Percentiles rank a stretch among this genome's conserved stretches.
phyloP scores from a whole-genome alignment of 2,329 filamentous ascomycete genomes.

The Madurella fahalii region DNA sequence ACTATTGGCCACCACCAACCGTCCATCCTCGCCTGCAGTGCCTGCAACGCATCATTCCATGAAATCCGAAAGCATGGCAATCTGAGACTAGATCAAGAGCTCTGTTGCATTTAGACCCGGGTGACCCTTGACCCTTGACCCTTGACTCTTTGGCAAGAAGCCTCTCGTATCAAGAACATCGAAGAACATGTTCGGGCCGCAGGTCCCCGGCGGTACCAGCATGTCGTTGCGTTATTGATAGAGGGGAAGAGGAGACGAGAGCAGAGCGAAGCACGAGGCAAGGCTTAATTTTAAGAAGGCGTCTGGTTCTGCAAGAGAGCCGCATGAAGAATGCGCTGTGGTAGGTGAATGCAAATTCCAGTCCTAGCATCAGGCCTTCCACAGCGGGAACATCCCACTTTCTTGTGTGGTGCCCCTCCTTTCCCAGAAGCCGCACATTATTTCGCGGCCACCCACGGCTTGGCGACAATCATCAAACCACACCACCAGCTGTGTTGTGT shows the following conservation, averaged over 20 bases:
- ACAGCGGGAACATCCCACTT: conserved; percentile 7
- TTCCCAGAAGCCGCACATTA: no score
- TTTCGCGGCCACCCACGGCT: not conserved
- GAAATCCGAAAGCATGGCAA: no score
- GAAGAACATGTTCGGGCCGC: no score
- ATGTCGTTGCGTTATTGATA: not conserved
- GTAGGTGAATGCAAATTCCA: not conserved
- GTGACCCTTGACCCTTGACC: no score
- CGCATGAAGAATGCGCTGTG: not conserved
- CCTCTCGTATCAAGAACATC: no score
- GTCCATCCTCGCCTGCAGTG: no score
- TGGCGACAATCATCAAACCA: not conserved
- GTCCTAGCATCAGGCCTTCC: not conserved
- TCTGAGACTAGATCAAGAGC: no score
- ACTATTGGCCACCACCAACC: not conserved
- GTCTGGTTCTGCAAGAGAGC: not conserved
- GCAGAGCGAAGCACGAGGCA: not conserved
- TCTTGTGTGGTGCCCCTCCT: not conserved
- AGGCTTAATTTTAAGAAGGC: not conserved
- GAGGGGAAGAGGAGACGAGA: not conserved
- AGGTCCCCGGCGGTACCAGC: no score
- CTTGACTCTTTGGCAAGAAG: no score
- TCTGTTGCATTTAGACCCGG: no score
- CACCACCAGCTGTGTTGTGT: not conserved
- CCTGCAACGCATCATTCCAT: no score